Base-by-base conservation (phyloP, 2,329 filamentous ascomycete genomes). In the Talaromyces sp. region DNA sequence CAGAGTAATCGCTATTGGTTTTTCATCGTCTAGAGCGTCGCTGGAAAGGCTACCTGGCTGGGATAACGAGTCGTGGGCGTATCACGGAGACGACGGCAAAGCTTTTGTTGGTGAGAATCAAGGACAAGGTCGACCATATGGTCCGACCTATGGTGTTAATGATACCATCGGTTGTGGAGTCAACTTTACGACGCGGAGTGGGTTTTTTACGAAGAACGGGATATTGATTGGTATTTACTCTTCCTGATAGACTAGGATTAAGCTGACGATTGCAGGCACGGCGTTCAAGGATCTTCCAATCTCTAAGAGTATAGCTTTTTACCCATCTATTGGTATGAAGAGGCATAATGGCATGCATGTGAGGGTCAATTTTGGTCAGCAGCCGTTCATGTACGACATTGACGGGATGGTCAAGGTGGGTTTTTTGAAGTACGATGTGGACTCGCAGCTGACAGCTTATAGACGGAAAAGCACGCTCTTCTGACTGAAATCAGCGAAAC, bases 361-460 rank as follows among this genome's bases (percentile, higher is more conserved):
- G 25, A 81, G 79, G 50, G 84, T 82, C 39, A 89, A 89, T 72
- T 89, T 89, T 73, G 87, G 87, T 39, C 85, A 87, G 76, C 86
- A 85, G 62, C 90, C 90, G 3, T 98, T 98, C 76, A 85, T 92
- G 52, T 99, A 90, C 79, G 91, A 97, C 75, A 98, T 99, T 70
- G 92, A 97, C 77, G 86, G 86, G 66, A 86, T 95, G 84, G 89
- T 97, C 81, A 85, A 85, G 82, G 91, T 91, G 85, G 79, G 63
- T 61, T 58, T 41, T 64, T 62, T 47, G 8, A 52, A 31, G 15
- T 56, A 7, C 57, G 49, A 35, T 22, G 6, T 25, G 27, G 33
- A 31, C 9, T 6, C 1, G 11, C 15, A 22, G 45, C 39, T 45
- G 15, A 59, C 22, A 43, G 13, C 35, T 45, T 68, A 67, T 72